These are phyloP conservation scores for Plantago coronopus DNA, from an alignment of 305 asterid genomes.

Conservation along the genomic window DNA sequence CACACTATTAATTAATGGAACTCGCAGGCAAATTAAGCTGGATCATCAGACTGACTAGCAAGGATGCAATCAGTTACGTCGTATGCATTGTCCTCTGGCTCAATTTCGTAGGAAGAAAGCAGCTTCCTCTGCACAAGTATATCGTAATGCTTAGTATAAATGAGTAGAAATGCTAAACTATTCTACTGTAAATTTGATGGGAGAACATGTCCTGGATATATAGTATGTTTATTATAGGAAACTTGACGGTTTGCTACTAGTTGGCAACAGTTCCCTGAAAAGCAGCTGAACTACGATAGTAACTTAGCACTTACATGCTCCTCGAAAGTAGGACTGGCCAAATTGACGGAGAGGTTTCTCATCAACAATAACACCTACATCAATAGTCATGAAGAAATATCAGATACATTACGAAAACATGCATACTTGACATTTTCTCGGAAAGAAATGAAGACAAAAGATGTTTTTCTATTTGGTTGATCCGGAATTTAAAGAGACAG, in stretches of 20 bases:
- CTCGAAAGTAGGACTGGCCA: conserved; percentile 76
- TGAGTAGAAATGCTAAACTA: background rate
- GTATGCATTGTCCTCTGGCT: conserved; percentile 33
- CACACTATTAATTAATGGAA: background rate
- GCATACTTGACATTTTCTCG: background rate
- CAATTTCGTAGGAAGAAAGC: conserved; percentile 66
- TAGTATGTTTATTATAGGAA: too few species aligned
- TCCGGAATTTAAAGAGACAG: conserved; percentile 13
- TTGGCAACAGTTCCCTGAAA: background rate
- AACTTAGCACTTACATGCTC: conserved; percentile 64
- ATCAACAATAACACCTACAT: conserved; percentile 71
- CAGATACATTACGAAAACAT: conserved; percentile 13
- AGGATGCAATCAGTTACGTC: conserved; percentile 32
- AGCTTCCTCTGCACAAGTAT: conserved; percentile 50
- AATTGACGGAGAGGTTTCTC: conserved; percentile 83
- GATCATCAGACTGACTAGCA: conserved; percentile 34
- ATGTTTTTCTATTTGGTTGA: background rate
- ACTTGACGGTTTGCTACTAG: background rate
- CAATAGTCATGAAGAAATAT: conserved; percentile 3
- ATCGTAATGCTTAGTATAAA: conserved; percentile 12
- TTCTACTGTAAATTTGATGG: conserved; percentile 4
- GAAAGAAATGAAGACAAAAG: background rate
- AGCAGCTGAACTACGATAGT: conserved; percentile 10
- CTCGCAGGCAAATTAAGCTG: conserved; percentile 22
- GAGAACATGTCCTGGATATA: background rate